Evolutionary conservation across 805 yeast genomes (phyloP), one percentile per base, ranked within the genome.

Genomic region (Ogataea salicorniae): DNA sequence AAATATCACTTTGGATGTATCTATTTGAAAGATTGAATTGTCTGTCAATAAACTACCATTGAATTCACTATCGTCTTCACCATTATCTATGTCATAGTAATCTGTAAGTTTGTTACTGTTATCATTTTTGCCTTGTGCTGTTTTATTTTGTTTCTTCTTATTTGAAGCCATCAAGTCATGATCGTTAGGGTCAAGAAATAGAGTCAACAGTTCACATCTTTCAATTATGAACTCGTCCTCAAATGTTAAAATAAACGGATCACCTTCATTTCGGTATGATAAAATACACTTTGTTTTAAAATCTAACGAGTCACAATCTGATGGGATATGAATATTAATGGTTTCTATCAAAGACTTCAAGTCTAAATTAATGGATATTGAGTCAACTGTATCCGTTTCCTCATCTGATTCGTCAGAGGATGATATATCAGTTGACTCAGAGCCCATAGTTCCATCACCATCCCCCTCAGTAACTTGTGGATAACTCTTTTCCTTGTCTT

Each of bases 161-260:
- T 39, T 31, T 22, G 15, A 40, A 6, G 13, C 23, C 17, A 29
- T 18, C 18, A 41, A 39, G 18, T 46, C 36, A 9, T 35, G 20
- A 4, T 46, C 46, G 16, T 49, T 31, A 1, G 55, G 56, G 29
- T 62, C 65, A 29, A 56, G 34, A 39, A 48, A 62, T 47, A 68
- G 72, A 0, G 86, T 80, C 1, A 73, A 63, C 43, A 83, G 70
- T 51, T 79, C 83, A 50, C 85, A 83, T 37, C 74, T 64, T 52
- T 83, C 86, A 48, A 81, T 71, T 49, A 75, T 66, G 1, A 66
- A 59, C 44, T 79, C 83, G 54, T 79, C 82, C 43, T 62, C 69
- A 62, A 80, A 81, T 4, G 76, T 72, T 18, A 83, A 50, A 0
- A 76, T 69, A 54, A 84, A 79, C 0, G 83, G 84, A 9, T 71